phyloP scores from a whole-genome alignment of 2,329 filamentous ascomycete genomes.

The Xylariaceae sp. region DNA sequence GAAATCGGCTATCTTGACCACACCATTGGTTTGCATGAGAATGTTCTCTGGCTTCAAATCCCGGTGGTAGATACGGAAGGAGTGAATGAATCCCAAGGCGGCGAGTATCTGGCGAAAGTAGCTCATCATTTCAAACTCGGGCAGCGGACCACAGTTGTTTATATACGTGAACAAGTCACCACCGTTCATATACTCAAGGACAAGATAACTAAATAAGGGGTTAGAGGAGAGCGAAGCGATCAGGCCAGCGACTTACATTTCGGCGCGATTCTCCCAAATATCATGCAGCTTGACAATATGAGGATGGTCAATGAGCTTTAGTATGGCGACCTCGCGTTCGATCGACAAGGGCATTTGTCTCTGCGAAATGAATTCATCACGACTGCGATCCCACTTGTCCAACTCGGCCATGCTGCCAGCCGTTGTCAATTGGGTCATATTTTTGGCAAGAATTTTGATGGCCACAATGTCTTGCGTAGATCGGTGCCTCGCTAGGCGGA shows the following conservation, averaged over 20 bases:
- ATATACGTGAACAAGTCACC: conserved; percentile 86
- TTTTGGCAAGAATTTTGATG: conserved; percentile 91
- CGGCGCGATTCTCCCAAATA: conserved; percentile 94
- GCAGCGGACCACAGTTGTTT: conserved; percentile 64
- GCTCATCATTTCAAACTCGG: conserved; percentile 74
- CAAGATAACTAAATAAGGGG: conserved; percentile 66
- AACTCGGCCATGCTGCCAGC: conserved; percentile 82
- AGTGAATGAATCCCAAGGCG: conserved; percentile 87
- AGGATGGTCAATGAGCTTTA: conserved; percentile 92
- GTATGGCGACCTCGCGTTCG: conserved; percentile 91
- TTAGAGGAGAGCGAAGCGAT: conserved; percentile 25
- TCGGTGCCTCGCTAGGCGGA: conserved; percentile 77
- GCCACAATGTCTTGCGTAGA: conserved; percentile 77
- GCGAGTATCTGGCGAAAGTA: conserved; percentile 93
- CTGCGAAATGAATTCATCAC: conserved; percentile 54
- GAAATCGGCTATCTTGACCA: conserved; percentile 94
- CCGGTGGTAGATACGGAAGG: conserved; percentile 91
- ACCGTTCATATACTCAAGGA: conserved; percentile 82
- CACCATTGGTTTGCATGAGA: conserved; percentile 67
- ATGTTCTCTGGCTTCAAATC: conserved; percentile 98
- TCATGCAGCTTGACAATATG: conserved; percentile 94
- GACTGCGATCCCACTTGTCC: conserved; percentile 65
- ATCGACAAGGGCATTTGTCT: conserved; percentile 80
- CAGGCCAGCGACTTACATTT: conserved; percentile 64
- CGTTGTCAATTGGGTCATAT: conserved; percentile 72